A percentile compares a stretch with the other conserved stretches of the same genome.
Evolutionary conservation across 208 protist species (phyloP).

Genomic region (Crithidia mellificae): DNA sequence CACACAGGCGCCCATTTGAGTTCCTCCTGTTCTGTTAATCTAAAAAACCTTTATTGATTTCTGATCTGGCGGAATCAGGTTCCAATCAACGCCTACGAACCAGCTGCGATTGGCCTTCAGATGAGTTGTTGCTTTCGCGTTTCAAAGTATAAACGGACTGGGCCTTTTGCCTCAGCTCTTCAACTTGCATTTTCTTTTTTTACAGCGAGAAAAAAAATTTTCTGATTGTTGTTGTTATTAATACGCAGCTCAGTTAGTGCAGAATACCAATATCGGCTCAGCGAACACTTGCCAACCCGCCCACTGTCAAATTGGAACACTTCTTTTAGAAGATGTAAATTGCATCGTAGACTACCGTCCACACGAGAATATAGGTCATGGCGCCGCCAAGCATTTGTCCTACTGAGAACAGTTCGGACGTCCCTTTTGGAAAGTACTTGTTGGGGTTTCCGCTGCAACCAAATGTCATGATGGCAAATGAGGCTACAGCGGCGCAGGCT

Average conservation of each 20-base stretch:
- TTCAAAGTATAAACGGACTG: too few relatives aligned
- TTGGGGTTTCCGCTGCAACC: slow-evolving; percentile 55
- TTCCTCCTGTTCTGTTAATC: too few relatives aligned
- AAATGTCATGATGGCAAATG: slow-evolving; percentile 54
- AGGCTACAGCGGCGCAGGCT: slow-evolving; percentile 52
- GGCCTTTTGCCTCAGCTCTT: too few relatives aligned
- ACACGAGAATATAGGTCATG: slow-evolving; percentile 86
- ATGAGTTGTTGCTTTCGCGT: too few relatives aligned
- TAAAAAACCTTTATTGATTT: too few relatives aligned
- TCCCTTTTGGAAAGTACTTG: slow-evolving; percentile 79
- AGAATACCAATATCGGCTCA: background rate
- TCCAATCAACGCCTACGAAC: too few relatives aligned
- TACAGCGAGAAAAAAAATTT: background rate
- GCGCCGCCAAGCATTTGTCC: slow-evolving; percentile 56
- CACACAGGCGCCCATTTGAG: too few relatives aligned
- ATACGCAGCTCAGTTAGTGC: slow-evolving; percentile 1
- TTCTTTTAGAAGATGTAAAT: slow-evolving; percentile 84
- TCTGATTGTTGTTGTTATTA: slow-evolving; percentile 2
- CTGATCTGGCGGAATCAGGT: too few relatives aligned
- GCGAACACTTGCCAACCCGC: background rate
- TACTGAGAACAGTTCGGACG: slow-evolving; percentile 67
- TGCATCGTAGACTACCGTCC: slow-evolving; percentile 86
- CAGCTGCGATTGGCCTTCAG: too few relatives aligned
- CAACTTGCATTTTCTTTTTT: too few relatives aligned
- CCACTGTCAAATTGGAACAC: background rate